phyloP scores from a whole-genome alignment of 2,329 filamentous ascomycete species.

The Dothistroma pini region DNA sequence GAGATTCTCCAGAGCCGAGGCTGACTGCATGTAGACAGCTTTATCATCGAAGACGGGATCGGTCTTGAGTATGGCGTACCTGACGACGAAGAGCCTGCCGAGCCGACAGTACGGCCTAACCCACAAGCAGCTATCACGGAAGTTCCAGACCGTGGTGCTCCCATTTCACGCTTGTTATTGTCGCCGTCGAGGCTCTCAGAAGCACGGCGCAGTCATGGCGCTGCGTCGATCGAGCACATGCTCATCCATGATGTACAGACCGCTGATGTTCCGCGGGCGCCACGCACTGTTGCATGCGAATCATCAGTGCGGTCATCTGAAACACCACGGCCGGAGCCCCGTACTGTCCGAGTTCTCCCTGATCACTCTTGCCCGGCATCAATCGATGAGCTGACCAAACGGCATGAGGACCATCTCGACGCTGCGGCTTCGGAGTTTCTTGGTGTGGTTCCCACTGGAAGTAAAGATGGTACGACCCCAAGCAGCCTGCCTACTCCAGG shows the following conservation, averaged over 20 bases:
- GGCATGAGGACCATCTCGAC: conserved; percentile 15
- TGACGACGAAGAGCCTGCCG: conserved; percentile 13
- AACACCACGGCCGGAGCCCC: conserved; percentile 2
- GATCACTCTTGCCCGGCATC: conserved; percentile 20
- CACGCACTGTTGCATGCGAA: neutral
- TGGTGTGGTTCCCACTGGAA: conserved; percentile 9
- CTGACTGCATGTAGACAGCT: conserved; percentile 12
- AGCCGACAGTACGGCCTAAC: neutral
- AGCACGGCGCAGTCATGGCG: neutral
- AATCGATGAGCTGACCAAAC: conserved; percentile 18
- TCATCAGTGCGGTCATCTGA: neutral
- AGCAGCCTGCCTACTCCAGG: conserved; percentile 7
- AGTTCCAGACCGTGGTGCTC: conserved; percentile 6
- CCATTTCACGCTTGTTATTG: conserved; percentile 10
- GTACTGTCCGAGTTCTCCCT: neutral
- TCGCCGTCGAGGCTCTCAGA: neutral
- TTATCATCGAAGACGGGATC: conserved; percentile 22
- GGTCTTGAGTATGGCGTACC: conserved; percentile 23
- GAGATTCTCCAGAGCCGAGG: no score
- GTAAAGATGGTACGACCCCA: conserved; percentile 7
- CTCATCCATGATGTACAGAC: neutral
- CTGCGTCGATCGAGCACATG: neutral
- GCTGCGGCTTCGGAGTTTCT: conserved; percentile 6
- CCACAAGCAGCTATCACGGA: conserved; percentile 1
- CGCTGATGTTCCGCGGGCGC: no score